Percentiles rank a stretch among this genome's conserved stretches.
These are phyloP conservation scores for Rosa lucieae DNA, from an alignment of 306 rosid species.

Conservation along the genomic window DNA sequence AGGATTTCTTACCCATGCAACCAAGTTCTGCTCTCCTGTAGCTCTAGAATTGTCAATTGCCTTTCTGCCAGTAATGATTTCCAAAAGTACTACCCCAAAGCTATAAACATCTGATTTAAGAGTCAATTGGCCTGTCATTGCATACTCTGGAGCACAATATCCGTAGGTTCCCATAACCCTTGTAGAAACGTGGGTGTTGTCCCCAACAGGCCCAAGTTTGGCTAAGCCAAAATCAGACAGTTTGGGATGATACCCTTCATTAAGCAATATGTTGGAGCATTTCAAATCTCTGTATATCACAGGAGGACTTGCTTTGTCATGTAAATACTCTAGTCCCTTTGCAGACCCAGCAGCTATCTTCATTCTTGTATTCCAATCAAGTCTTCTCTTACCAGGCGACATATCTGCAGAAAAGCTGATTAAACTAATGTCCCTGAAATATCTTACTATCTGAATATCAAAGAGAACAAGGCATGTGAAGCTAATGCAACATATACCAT, in stretches of 20 bases:
- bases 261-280: slow-evolving; percentile 92
- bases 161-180: slow-evolving; percentile 97
- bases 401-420: slow-evolving; percentile 54
- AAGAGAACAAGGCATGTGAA: slow-evolving; percentile 11
- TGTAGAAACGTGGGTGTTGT: slow-evolving; percentile 89
- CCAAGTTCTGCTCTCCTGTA: slow-evolving; percentile 87
- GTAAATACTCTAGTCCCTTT: slow-evolving; percentile 83
- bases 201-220: slow-evolving; percentile 94
- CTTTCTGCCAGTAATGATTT: slow-evolving; percentile 90
- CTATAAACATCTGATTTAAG: slow-evolving; percentile 94
- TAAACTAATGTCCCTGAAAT: slow-evolving; percentile 14
- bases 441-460: neutral
- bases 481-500: slow-evolving; percentile 46
- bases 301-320: slow-evolving; percentile 93
- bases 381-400: slow-evolving; percentile 63
- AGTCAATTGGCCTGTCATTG: slow-evolving; percentile 88
- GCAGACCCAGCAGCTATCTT: slow-evolving; percentile 95
- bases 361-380: slow-evolving; percentile 92
- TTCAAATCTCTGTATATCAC: slow-evolving; percentile 91
- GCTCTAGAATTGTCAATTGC: slow-evolving; percentile 78
- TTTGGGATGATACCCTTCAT: slow-evolving; percentile 79
- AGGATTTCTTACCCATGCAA: slow-evolving; percentile 76
- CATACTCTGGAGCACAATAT: slow-evolving; percentile 96
- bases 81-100: slow-evolving; percentile 93
- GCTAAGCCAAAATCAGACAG: slow-evolving; percentile 95